Percentiles rank a stretch among this genome's conserved stretches.
phyloP scores from a whole-genome alignment of 2,329 filamentous ascomycete species.

The Fusarium duplospermum region DNA sequence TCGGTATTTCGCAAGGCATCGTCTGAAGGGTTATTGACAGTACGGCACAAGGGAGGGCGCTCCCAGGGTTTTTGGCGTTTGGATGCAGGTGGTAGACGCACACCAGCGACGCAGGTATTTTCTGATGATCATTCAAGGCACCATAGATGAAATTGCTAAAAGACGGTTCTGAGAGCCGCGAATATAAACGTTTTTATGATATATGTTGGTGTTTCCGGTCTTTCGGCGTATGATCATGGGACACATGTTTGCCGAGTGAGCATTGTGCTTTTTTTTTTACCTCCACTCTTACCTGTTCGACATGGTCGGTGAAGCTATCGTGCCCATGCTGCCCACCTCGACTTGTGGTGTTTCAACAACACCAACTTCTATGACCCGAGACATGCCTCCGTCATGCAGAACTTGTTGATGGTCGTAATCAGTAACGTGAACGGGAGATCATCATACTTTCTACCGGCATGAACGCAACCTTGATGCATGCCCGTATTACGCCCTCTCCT shows the following conservation, averaged over 20 bases:
- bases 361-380: background rate
- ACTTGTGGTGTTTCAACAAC: background rate
- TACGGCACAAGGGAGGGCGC: slow-evolving; percentile 29
- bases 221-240: background rate
- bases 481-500: background rate
- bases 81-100: slow-evolving; percentile 39
- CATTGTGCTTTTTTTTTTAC: background rate
- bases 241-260: background rate
- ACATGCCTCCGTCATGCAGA: background rate
- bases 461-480: background rate
- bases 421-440: background rate
- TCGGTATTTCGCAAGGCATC: slow-evolving; percentile 32
- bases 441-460: background rate
- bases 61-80: slow-evolving; percentile 40
- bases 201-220: background rate
- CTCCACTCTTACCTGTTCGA: background rate
- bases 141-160: slow-evolving; percentile 27
- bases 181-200: background rate
- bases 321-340: background rate
- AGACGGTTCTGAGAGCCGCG: slow-evolving; percentile 2
- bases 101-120: slow-evolving; percentile 29
- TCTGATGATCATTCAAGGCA: slow-evolving; percentile 21
- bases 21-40: slow-evolving; percentile 26
- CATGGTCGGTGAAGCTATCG: background rate
- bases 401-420: background rate